Conservation (phyloP, 345 rosid species). For the Eucalyptus pauciflora region DNA sequence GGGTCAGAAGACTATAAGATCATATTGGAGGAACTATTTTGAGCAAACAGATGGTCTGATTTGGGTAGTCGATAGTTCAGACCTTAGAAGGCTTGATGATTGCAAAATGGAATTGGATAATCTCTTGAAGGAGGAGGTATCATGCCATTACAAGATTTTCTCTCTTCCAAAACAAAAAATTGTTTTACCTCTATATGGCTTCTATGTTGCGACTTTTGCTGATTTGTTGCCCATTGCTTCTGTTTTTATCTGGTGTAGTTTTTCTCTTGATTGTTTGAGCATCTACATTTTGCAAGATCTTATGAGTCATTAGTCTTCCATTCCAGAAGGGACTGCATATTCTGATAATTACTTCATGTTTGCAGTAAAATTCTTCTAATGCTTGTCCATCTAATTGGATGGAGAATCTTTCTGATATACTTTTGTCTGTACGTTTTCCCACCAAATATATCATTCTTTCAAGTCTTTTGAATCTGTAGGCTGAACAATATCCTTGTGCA, state of each 20-base stretch:
- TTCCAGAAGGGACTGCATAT: background rate
- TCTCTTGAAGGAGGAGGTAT: slow-evolving; percentile 94
- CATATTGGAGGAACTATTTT: slow-evolving; percentile 95
- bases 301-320: background rate
- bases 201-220: background rate
- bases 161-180: background rate
- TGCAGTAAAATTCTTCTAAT: background rate
- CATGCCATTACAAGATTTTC: background rate
- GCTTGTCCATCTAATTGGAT: background rate
- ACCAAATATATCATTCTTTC: background rate
- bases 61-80: slow-evolving; percentile 94
- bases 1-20: slow-evolving; percentile 87
- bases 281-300: background rate
- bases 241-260: background rate
- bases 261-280: background rate
- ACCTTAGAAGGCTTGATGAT: slow-evolving; percentile 85
- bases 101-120: slow-evolving; percentile 88
- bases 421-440: background rate
- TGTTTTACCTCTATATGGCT: background rate
- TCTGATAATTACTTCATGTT: background rate
- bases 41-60: slow-evolving; percentile 97
- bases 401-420: background rate
- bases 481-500: background rate
- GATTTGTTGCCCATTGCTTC: background rate
- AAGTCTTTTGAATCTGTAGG: background rate